phyloP scores from a whole-genome alignment of 257 asterid species.

The Scutellaria galericulata region DNA sequence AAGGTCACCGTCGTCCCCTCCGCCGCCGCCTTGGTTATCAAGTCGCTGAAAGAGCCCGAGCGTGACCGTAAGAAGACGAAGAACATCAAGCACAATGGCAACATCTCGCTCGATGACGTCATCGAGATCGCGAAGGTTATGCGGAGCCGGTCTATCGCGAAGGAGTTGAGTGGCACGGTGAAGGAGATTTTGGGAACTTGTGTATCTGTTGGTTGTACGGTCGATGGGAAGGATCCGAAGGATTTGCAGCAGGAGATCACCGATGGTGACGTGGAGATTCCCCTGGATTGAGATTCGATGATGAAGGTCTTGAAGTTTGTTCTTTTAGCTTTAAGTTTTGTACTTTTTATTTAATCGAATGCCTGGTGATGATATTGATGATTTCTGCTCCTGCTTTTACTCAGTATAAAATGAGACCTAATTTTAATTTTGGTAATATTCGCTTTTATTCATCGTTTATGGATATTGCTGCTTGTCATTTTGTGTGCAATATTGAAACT shows the following conservation, averaged over 20 bases:
- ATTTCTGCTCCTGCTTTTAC: constrained; percentile 10
- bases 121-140: constrained; percentile 70
- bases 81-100: constrained; percentile 71
- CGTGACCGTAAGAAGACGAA: constrained; percentile 70
- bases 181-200: constrained; percentile 79
- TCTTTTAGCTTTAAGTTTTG: constrained; percentile 15
- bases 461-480: no score
- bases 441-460: neutral
- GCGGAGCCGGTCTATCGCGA: constrained; percentile 66
- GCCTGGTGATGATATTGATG: constrained; percentile 8
- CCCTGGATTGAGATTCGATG: constrained; percentile 48
- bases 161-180: constrained; percentile 67
- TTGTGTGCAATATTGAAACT: no score
- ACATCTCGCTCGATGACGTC: constrained; percentile 70
- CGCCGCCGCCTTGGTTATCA: constrained; percentile 73
- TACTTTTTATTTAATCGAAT: constrained; percentile 25
- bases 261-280: constrained; percentile 68
- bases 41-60: constrained; percentile 77
- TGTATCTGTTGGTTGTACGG: constrained; percentile 74
- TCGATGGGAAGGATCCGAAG: constrained; percentile 73
- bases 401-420: constrained; percentile 6
- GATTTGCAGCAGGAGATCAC: constrained; percentile 71
- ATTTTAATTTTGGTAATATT: constrained; percentile 17
- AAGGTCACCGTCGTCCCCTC: constrained; percentile 74
- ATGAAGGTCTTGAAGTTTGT: constrained; percentile 25